A percentile compares a stretch with the other conserved stretches of the same genome.
These are phyloP conservation scores for Lentinula boryana DNA, from an alignment of 768 basidiomycete species.

Conservation along the genomic window DNA sequence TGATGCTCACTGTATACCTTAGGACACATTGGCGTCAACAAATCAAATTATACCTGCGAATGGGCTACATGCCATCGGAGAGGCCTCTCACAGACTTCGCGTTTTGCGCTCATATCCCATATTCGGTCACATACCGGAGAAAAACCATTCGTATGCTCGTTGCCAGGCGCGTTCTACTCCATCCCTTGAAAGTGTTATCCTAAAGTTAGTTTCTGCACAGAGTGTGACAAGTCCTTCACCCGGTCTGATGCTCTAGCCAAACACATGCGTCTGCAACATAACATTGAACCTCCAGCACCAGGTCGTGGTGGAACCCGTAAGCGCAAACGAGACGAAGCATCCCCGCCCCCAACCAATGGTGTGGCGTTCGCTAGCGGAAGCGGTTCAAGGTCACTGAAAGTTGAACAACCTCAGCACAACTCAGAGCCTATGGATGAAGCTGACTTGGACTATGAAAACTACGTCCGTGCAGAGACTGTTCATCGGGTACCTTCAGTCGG, in stretches of 20 bases:
- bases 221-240: constrained; percentile 93
- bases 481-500: constrained; percentile 11
- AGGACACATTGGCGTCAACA: constrained; percentile 82
- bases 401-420: constrained; percentile 44
- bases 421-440: constrained; percentile 25
- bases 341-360: constrained; percentile 13
- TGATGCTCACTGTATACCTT: constrained; percentile 7
- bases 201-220: constrained; percentile 29
- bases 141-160: constrained; percentile 81
- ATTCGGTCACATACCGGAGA: constrained; percentile 92
- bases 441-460: constrained; percentile 25
- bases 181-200: constrained; percentile 5
- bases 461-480: not conserved
- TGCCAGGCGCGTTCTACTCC: constrained; percentile 53
- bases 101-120: constrained; percentile 88
- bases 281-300: constrained; percentile 67
- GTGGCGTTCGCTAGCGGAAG: constrained; percentile 16
- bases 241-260: constrained; percentile 92
- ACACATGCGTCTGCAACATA: constrained; percentile 87
- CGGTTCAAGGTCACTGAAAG: constrained; percentile 57
- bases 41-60: constrained; percentile 84
- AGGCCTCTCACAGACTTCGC: constrained; percentile 80
- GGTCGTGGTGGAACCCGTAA: constrained; percentile 66
- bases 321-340: constrained; percentile 48
- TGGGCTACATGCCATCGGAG: constrained; percentile 80